phyloP scores from a whole-genome alignment of 257 asterid genomes.

The Coffea canephora region DNA sequence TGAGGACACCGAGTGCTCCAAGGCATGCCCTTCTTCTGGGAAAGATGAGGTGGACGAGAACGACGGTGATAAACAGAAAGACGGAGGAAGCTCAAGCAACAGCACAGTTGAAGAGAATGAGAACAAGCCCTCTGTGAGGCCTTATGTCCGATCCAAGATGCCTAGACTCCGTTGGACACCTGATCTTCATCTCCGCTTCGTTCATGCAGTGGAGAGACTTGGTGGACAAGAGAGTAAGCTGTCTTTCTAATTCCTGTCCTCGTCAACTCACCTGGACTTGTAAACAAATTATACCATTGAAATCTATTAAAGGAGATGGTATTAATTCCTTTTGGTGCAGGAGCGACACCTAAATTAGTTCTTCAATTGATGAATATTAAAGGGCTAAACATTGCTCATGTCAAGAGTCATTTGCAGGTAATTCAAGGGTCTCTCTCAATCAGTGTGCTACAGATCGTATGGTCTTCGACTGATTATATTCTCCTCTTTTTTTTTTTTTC shows the following conservation, averaged over 20 bases:
- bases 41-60: conserved; percentile 42
- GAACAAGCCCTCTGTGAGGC: conserved; percentile 66
- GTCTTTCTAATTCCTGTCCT: too few relatives aligned
- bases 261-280: neutral
- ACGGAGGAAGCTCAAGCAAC: conserved; percentile 80
- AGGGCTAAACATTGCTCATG: conserved; percentile 86
- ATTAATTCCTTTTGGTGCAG: conserved; percentile 38
- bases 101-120: conserved; percentile 66
- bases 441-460: neutral
- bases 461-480: neutral
- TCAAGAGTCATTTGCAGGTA: conserved; percentile 95
- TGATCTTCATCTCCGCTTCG: conserved; percentile 73
- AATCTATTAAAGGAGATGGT: neutral
- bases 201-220: conserved; percentile 73
- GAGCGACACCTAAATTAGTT: conserved; percentile 83
- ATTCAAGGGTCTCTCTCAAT: neutral
- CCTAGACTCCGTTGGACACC: conserved; percentile 92
- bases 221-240: conserved; percentile 90
- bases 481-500: too few relatives aligned
- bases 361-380: conserved; percentile 77
- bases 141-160: conserved; percentile 80
- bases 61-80: conserved; percentile 26
- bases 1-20: conserved; percentile 41
- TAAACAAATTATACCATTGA: neutral
- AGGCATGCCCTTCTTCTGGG: conserved; percentile 36